Evolutionary conservation across 306 rosid species (phyloP).

Genomic region (Cucurbita maxima): DNA sequence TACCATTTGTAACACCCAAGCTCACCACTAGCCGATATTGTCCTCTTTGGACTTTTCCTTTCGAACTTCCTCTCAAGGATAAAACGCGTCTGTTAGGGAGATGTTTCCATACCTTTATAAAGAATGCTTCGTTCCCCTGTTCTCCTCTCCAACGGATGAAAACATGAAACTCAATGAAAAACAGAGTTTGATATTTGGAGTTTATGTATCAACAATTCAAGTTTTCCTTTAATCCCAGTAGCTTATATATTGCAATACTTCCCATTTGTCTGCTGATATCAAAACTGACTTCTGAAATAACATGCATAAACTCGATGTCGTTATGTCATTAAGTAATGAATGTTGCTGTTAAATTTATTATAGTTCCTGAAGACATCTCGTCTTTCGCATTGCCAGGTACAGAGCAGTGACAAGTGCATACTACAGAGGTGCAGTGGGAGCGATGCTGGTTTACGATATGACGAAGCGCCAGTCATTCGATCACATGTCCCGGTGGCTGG

Average conservation of each 20-base stretch:
- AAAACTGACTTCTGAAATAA: not conserved
- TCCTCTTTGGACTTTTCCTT: too few species aligned
- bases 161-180: not conserved
- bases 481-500: conserved; percentile 82
- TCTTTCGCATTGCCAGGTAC: conserved; percentile 29
- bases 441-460: conserved; percentile 82
- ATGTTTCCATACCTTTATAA: too few species aligned
- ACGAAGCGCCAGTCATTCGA: conserved; percentile 82
- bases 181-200: too few species aligned
- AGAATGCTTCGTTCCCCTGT: too few species aligned
- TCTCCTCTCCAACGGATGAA: not conserved
- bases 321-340: not conserved
- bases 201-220: not conserved
- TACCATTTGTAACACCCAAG: too few species aligned
- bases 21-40: too few species aligned
- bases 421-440: conserved; percentile 88
- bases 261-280: not conserved
- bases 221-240: too few species aligned
- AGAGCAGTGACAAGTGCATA: conserved; percentile 91
- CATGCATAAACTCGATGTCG: not conserved
- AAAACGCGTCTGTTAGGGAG: too few species aligned
- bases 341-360: not conserved
- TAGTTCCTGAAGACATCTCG: not conserved
- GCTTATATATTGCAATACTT: too few species aligned
- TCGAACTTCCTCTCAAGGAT: too few species aligned